phyloP scores from a whole-genome alignment of 2,329 filamentous ascomycete genomes.

The Claviceps africana region DNA sequence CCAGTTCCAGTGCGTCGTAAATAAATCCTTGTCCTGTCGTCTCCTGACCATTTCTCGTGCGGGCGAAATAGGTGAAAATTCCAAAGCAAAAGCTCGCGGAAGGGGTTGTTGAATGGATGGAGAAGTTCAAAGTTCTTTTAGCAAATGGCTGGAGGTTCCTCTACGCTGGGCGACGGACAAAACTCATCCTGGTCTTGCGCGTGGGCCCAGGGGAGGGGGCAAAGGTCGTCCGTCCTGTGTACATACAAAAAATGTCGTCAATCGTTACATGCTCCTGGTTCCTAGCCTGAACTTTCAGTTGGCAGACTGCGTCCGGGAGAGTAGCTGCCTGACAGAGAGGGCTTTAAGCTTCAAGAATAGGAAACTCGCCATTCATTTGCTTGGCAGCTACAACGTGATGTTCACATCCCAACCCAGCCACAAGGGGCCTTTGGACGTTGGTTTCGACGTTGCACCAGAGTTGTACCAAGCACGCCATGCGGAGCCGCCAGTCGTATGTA shows the following conservation, averaged over 20 bases:
- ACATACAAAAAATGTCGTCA: not conserved
- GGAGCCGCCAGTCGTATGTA: too few species aligned
- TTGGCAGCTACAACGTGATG: not conserved
- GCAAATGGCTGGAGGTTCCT: not conserved
- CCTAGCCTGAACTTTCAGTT: not conserved
- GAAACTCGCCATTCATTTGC: constrained; percentile 1
- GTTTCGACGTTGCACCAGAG: not conserved
- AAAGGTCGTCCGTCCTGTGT: not conserved
- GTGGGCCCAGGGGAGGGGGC: not conserved
- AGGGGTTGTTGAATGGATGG: constrained; percentile 2
- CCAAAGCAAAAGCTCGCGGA: constrained; percentile 4
- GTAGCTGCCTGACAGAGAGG: not conserved
- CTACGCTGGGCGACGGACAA: not conserved
- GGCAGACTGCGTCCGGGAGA: not conserved
- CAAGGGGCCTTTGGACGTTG: not conserved
- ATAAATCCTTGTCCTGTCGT: too few species aligned
- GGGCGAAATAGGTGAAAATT: constrained; percentile 1
- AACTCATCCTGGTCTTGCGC: not conserved
- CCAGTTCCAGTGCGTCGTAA: not conserved
- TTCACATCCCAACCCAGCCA: not conserved
- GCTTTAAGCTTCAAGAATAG: not conserved
- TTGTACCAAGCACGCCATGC: not conserved
- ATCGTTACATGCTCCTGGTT: not conserved
- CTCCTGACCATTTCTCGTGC: constrained; percentile 3
- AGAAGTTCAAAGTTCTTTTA: not conserved